Base-by-base conservation (phyloP, 2,329 filamentous ascomycete genomes). In the Aciculosporium take region DNA sequence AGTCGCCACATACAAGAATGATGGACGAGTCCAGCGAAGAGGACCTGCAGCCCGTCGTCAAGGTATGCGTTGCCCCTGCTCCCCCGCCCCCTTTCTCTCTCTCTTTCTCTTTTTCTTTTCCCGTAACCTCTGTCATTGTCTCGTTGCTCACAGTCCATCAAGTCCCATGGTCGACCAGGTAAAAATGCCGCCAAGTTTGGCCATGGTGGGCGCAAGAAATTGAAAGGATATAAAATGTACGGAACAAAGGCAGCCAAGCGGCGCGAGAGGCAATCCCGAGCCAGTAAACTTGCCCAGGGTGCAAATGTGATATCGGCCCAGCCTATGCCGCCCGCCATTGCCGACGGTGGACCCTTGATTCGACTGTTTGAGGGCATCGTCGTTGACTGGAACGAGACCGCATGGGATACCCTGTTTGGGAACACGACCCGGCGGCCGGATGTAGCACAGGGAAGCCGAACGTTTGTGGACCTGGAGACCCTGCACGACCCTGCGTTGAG, bases 321-420 rank as follows among this genome's bases (percentile, higher is more conserved):
- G 45, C 60, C 59, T 5, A 57, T 55, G 42, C 60, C 61, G 17
- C 58, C 60, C 7, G 60, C 61, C 21, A 54, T 62, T 23, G 57
- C 61, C 8, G 63, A 65, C 48, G 68, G 72, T 13, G 75, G 74
- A 3, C 76, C 81, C 0, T 65, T 94, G 31, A 72, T 96, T 49
- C 76, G 83, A 28, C 72, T 89, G 21, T 81, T 84, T 39, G 91
- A 98, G 59, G 84, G 76, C 20, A 77, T 98, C 37, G 68, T 96
- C 5, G 73, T 95, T 9, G 88, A 96, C 51, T 98, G 89, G 88
- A 74, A 68, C 33, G 66, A 76, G 7, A 69, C 80, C 7, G 79
- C 78, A 5, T 82, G 76, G 56, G 77, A 89, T 15, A 66, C 67
- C 13, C 67, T 94, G 18, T 96, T 94, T 54, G 66, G 66, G 33